Base-by-base conservation (phyloP, 2,329 filamentous ascomycete genomes). In the Fusarium sp. region DNA sequence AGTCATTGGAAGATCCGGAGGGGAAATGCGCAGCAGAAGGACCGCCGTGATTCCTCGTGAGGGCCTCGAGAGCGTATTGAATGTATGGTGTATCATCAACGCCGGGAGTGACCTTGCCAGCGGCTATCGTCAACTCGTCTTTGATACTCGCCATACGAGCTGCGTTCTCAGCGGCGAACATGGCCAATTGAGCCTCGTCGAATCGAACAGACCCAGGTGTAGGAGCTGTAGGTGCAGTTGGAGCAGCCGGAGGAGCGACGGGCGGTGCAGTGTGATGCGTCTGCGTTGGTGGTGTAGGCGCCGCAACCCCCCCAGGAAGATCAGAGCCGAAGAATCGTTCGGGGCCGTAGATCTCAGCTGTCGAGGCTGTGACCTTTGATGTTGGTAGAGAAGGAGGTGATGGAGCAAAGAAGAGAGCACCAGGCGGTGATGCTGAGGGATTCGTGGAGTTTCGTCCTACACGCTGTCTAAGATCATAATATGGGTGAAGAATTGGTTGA, bases 81-180 rank as follows among this genome's bases (percentile, higher is more conserved):
- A 98, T 93, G 81, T 95, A 97, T 1, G 94, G 95, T 14, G 91
- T 92, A 78, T 97, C 93, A 78, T 97, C 95, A 42, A 94, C 85
- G 15, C 92, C 93, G 0, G 95, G 95, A 0, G 93, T 95, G 61
- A 90, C 85, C 44, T 85, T 85, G 65, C 85, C 83, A 41, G 82
- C 87, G 24, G 86, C 84, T 59, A 86, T 81, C 54, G 85, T 82
- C 39, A 89, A 78, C 47, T 87, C 85, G 60, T 90, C 87, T 59
- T 88, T 87, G 77, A 88, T 86, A 57, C 82, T 78, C 51, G 77
- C 73, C 78, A 82, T 81, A 58, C 72, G 77, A 50, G 79, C 77
- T 39, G 79, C 66, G 70, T 79, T 80, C 50, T 79, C 77, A 24
- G 79, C 77, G 41, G 81, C 78, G 47, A 82, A 79, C 80, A 85